These are phyloP conservation scores for Tripterygium wilfordii DNA, from an alignment of 177 flowering plant genomes.

Conservation along the genomic window DNA sequence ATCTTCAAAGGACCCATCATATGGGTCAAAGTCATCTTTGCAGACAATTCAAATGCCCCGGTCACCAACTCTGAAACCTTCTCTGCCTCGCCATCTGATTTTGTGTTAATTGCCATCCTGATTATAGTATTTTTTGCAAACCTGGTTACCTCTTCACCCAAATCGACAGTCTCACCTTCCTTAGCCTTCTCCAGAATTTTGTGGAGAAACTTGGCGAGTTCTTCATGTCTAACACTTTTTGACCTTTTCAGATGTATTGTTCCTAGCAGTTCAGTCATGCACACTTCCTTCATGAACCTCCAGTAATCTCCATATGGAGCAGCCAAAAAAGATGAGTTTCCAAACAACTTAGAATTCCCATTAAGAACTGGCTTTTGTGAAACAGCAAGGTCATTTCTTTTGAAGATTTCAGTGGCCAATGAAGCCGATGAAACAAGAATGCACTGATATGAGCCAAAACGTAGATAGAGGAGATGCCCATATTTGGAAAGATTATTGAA, in stretches of 20 bases:
- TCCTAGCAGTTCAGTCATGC: not conserved
- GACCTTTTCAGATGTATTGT: not conserved
- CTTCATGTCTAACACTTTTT: not conserved
- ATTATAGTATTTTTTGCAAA: not conserved
- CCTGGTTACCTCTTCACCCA: conserved; percentile 1
- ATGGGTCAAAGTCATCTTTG: not conserved
- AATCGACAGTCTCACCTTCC: not conserved
- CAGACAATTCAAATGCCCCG: not conserved
- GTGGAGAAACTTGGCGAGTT: not conserved
- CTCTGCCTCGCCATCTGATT: not conserved
- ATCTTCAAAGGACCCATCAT: not conserved
- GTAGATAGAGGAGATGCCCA: not conserved
- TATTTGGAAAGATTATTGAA: not conserved
- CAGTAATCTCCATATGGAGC: conserved; percentile 2
- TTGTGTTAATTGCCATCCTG: not conserved
- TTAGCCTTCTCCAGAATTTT: not conserved
- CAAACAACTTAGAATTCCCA: not conserved
- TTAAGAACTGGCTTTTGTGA: not conserved
- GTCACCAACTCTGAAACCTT: not conserved
- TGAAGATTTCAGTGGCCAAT: conserved; percentile 1
- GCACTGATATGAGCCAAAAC: not conserved
- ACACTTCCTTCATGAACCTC: conserved; percentile 1
- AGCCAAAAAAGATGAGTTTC: not conserved
- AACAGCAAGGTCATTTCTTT: not conserved
- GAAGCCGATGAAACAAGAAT: conserved; percentile 1